phyloP scores from a whole-genome alignment of 1,284 basidiomycete genomes.

The Acaromyces ingoldii region DNA sequence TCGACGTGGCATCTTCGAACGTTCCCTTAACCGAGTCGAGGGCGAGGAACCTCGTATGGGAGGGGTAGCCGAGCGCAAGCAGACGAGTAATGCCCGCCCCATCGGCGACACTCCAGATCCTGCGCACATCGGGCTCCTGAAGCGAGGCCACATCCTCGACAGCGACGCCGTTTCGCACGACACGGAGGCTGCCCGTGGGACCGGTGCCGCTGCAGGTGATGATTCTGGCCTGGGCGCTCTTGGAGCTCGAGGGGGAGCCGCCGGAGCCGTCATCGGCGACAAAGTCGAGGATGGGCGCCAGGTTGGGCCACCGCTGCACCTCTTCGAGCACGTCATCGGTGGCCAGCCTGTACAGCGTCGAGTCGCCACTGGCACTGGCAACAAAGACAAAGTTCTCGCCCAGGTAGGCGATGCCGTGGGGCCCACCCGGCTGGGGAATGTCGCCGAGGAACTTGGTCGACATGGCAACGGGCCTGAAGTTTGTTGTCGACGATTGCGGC shows the following conservation, averaged over 20 bases:
- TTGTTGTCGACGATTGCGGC: not conserved
- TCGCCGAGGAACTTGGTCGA: constrained; percentile 15
- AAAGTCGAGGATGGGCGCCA: constrained; percentile 85
- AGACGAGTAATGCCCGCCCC: not conserved
- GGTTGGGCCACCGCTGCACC: constrained; percentile 41
- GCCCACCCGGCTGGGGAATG: constrained; percentile 25
- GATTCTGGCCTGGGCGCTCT: constrained; percentile 63
- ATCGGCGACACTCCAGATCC: constrained; percentile 1
- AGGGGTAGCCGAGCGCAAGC: not conserved
- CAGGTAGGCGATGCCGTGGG: constrained; percentile 29
- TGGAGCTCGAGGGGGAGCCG: constrained; percentile 15
- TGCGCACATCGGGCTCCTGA: not conserved
- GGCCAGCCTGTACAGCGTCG: constrained; percentile 13
- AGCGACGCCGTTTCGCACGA: constrained; percentile 80
- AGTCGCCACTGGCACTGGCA: constrained; percentile 36
- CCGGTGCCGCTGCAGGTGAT: constrained; percentile 83
- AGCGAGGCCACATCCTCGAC: constrained; percentile 61
- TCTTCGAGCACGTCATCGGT: constrained; percentile 5
- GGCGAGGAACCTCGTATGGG: constrained; percentile 5
- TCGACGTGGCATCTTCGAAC: not conserved
- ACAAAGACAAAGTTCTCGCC: constrained; percentile 37
- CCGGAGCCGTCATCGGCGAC: constrained; percentile 70
- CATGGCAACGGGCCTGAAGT: constrained; percentile 14
- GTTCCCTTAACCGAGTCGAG: constrained; percentile 5
- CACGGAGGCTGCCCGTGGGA: constrained; percentile 72